These are phyloP conservation scores for Metarhizium guizhouense DNA, from an alignment of 2,329 filamentous ascomycete genomes.

Conservation along the genomic window DNA sequence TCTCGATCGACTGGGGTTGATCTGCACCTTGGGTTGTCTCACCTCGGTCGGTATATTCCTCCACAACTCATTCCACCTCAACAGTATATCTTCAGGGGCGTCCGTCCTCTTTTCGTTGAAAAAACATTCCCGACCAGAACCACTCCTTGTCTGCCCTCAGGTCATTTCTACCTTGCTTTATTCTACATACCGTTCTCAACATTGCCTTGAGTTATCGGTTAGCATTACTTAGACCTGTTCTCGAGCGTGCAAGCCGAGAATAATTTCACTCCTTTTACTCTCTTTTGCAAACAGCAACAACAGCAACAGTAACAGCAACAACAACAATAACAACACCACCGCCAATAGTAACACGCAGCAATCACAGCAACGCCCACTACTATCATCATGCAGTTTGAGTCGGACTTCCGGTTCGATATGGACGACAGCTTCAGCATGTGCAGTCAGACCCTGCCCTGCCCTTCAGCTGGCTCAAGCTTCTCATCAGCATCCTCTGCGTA, in stretches of 20 bases:
- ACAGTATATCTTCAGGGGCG: slow-evolving; percentile 32
- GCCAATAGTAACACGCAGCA: not conserved
- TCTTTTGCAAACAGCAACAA: not conserved
- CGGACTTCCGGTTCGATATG: slow-evolving; percentile 30
- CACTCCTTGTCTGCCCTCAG: slow-evolving; percentile 8
- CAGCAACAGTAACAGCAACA: not conserved
- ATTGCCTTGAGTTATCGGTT: not conserved
- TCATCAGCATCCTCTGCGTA: slow-evolving; percentile 31
- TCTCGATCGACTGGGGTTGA: slow-evolving; percentile 24
- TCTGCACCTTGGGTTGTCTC: slow-evolving; percentile 26
- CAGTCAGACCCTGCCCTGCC: slow-evolving; percentile 26
- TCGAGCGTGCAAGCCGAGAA: slow-evolving; percentile 1
- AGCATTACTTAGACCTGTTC: slow-evolving; percentile 1
- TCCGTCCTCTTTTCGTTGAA: slow-evolving; percentile 22
- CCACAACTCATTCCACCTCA: slow-evolving; percentile 27
- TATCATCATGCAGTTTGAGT: slow-evolving; percentile 28
- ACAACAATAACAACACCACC: not conserved
- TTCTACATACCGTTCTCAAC: slow-evolving; percentile 4
- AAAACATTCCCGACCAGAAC: slow-evolving; percentile 26
- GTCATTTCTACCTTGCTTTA: slow-evolving; percentile 4
- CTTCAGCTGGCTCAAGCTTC: slow-evolving; percentile 27
- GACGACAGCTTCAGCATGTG: slow-evolving; percentile 30
- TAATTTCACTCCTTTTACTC: slow-evolving; percentile 2
- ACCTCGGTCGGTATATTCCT: slow-evolving; percentile 20
- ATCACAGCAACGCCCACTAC: not conserved